Evolutionary conservation across 192 early-diverging fungal genomes (phyloP), one percentile per base, ranked within the genome.

Genomic region (Coemansia sp.): DNA sequence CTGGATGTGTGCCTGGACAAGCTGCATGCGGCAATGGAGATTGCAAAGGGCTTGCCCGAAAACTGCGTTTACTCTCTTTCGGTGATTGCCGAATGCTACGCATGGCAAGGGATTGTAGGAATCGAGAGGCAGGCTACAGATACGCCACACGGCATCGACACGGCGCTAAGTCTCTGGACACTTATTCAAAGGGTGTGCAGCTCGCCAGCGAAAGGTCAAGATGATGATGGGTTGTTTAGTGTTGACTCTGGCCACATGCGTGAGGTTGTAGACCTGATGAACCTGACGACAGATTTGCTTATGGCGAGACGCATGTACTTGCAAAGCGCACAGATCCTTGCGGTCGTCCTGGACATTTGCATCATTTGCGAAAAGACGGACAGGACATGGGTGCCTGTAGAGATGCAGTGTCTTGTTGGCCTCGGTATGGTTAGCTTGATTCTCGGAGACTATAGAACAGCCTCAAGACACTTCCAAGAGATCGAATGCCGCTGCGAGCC

Each of bases 291-390:
- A 0, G 78, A 73, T n/a, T 60, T 81, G 45, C 67, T 81, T 2
- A 44, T 76, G 70, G 72, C 78, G 10, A 63, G 78, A 23, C 69
- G 78, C n/a, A 46, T 76, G 63, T 66, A 69, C 35, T 38, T 71
- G 41, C 48, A 24, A 2, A 60, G 66, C 3, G 56, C 59, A 6
- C 56, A 62, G 15, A 11, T 81, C 10, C 44, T 67, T 20, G 39
- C 12, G 9, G 46, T 66, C 0, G 57, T 56, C 14, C 39, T 81
- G 6, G 24, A 51, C 5, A 63, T 73, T 6, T 23, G 60, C 1
- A 16, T 33, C 2, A 1, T 20, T 26, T 76, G 78, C 44, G 78
- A 76, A 55, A 18, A 52, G 30, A 6, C 45, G 6, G 73, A 76
- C 55, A 26, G 46, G 20, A 23, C 60, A 1, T 81, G 73, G 63